A percentile compares a stretch with the other conserved stretches of the same genome.
Conservation (phyloP, 306 rosid species). For the Corylus americana region DNA sequence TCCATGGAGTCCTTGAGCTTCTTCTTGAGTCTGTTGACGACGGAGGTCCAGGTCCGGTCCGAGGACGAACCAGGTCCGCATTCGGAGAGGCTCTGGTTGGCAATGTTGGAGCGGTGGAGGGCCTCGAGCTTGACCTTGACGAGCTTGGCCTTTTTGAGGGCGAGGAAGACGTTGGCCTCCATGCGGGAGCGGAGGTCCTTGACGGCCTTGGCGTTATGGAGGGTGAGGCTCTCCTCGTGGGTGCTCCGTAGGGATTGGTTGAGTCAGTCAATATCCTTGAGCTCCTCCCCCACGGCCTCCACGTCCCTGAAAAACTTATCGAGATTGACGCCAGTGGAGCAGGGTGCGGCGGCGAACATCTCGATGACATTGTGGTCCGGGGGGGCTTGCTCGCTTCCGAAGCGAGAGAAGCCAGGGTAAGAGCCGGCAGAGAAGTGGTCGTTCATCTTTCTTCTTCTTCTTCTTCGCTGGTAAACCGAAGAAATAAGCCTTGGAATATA, state of each 20-base stretch:
- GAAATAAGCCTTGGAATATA: too few relatives aligned
- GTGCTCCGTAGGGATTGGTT: slow-evolving; percentile 43
- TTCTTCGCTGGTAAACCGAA: too few relatives aligned
- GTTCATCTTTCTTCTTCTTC: slow-evolving; percentile 53
- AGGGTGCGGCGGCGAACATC: slow-evolving; percentile 44
- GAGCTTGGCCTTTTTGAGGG: slow-evolving; percentile 68
- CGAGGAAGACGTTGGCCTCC: slow-evolving; percentile 73
- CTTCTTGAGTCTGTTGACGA: slow-evolving; percentile 83
- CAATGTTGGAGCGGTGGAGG: slow-evolving; percentile 84
- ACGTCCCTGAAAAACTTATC: slow-evolving; percentile 83
- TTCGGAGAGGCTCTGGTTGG: slow-evolving; percentile 68
- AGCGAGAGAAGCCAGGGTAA: slow-evolving; percentile 73
- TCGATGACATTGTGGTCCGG: slow-evolving; percentile 70
- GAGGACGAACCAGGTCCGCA: slow-evolving; percentile 95
- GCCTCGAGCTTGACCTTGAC: slow-evolving; percentile 85
- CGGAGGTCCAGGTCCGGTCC: slow-evolving; percentile 85
- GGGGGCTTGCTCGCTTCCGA: slow-evolving; percentile 52
- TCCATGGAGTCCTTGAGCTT: slow-evolving; percentile 91
- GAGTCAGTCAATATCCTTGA: slow-evolving; percentile 64
- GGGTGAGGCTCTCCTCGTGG: slow-evolving; percentile 81
- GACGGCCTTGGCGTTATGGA: slow-evolving; percentile 75
- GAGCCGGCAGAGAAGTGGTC: slow-evolving; percentile 77
- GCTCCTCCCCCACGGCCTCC: slow-evolving; percentile 77
- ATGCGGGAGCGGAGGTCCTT: slow-evolving; percentile 83
- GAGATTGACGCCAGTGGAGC: slow-evolving; percentile 45